A percentile compares a stretch with the other conserved stretches of the same genome.
These are phyloP conservation scores for Plasmodium yoelii DNA, from an alignment of 169 alveolate species.

Conservation along the genomic window DNA sequence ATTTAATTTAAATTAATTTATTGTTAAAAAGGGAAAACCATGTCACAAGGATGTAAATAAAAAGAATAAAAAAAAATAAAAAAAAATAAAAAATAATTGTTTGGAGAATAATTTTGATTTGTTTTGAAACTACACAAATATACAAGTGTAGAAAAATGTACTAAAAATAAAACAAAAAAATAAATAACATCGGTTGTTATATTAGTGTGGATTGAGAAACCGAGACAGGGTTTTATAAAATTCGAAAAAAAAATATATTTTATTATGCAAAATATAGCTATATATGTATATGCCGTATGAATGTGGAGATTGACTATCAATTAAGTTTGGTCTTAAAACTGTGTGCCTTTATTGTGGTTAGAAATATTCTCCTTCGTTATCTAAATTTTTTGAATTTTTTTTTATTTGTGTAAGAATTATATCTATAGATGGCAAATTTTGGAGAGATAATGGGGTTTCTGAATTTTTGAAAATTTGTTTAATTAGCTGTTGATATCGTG, in stretches of 20 bases:
- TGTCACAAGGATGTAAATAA: neutral
- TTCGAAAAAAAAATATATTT: neutral
- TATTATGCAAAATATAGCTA: neutral
- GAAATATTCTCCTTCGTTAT: neutral
- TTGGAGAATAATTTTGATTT: too few relatives aligned
- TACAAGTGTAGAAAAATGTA: neutral
- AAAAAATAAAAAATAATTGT: too few relatives aligned
- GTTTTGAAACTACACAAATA: too few relatives aligned
- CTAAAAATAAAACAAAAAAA: neutral
- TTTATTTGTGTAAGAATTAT: constrained; percentile 50
- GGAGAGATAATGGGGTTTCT: constrained; percentile 21
- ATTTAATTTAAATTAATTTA: constrained; percentile 27
- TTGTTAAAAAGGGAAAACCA: constrained; percentile 7
- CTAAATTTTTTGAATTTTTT: neutral
- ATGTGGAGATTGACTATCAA: neutral
- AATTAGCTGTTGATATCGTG: constrained; percentile 39
- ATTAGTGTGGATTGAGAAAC: too few relatives aligned
- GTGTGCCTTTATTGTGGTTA: neutral
- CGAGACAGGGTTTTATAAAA: too few relatives aligned
- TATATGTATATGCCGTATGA: neutral
- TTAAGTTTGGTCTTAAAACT: neutral
- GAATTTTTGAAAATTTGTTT: constrained; percentile 16
- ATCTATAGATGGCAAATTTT: constrained; percentile 61
- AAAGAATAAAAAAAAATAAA: too few relatives aligned
- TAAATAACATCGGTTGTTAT: neutral